Base-by-base conservation (phyloP, 1,284 basidiomycete species). In the Kwoniella shivajii region DNA sequence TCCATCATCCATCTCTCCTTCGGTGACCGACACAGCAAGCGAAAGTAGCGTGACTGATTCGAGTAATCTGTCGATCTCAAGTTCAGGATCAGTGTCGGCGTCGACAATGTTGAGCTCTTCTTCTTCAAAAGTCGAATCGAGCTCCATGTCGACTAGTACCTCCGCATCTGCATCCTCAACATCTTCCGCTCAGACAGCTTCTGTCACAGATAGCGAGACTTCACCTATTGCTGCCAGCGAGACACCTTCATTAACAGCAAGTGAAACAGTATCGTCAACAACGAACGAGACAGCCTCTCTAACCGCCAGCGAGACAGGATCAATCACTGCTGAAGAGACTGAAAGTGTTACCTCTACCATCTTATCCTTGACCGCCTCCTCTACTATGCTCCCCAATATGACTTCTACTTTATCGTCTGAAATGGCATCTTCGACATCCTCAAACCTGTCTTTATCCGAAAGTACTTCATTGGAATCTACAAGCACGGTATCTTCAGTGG, bases 211-310 rank as follows among this genome's bases (percentile, higher is more conserved):
- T 11, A 57, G 39, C 26, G 33, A 34, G 27, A 42, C 51, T 26
- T 50, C 41, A n/a, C 45, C 58, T 18, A 27, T 27, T 16, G 44
- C 60, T 31, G 42, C 57, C 50, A 34, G 48, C 18, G 61, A 66
- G 31, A 66, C 53, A 3, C 65, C 73, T 46, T 75, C 73, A 37
- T 68, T 66, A 45, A 68, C 65, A n/a, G 45, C 41, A 0, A 42
- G 34, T 36, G 56, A 52, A 20, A 57, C 24, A 42, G 45, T 39
- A 31, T 42, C 50, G 29, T 46, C 39, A 26, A 56, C 58, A 22
- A 31, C 48, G n/a, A 49, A 33, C 45, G 37, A 49, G 37, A 49
- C 46, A 16, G 41, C 45, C 14, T 55, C 52, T 38, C 38, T 51
- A 42, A 53, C 50, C 13, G 43, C 53, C 44, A 49, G 41, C 11